Base-by-base conservation (phyloP, 228 moss, liverwort and hornwort genomes). In the Sphagnum fallax region DNA sequence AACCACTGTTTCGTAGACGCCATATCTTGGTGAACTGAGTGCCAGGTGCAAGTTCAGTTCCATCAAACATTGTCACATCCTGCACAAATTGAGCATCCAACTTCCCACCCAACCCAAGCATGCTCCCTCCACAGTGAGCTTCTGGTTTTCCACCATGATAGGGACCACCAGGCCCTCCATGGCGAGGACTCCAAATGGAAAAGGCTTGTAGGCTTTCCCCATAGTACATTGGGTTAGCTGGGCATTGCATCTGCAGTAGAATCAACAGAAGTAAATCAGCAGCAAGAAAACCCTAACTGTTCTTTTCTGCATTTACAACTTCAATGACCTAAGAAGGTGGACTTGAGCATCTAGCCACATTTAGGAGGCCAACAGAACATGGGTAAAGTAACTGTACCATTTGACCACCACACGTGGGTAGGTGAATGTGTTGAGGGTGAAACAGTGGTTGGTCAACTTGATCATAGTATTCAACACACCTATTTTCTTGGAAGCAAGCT, bases 11-110 rank as follows among this genome's bases (percentile, higher is more conserved):
- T 4, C 92, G 95, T 62, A 95, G 65, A 8, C 92, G 90, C 95
- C 95, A 95, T 51, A 90, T 89, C 60, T 95, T 95, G 55, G 92
- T 90, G 67, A 95, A 95, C 4, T 69, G 70, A 49, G 84, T 79
- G 49, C 86, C 80, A 0, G 92, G 92, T 48, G 84, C 75, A 72
- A 95, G 79, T 75, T 92, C 95, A 11, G 95, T 92, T 48, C 95
- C 95, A 69, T 92, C 95, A 77, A 87, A 81, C 72, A 95, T 91
- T 5, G 95, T 95, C 11, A 95, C 95, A 75, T 95, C 95, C 68
- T 92, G 89, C 52, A 95, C 92, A 64, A 95, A 95, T 14, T 92
- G 87, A n/a, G 95, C 92, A 75, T 95, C 95, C 62, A 95, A 63
- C 74, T 87, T 92, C 0, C 91, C 90, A 47, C 78, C 77, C 8